phyloP scores from a whole-genome alignment of 1,139 yeast species.

The Entelexis paramagnoliae region DNA sequence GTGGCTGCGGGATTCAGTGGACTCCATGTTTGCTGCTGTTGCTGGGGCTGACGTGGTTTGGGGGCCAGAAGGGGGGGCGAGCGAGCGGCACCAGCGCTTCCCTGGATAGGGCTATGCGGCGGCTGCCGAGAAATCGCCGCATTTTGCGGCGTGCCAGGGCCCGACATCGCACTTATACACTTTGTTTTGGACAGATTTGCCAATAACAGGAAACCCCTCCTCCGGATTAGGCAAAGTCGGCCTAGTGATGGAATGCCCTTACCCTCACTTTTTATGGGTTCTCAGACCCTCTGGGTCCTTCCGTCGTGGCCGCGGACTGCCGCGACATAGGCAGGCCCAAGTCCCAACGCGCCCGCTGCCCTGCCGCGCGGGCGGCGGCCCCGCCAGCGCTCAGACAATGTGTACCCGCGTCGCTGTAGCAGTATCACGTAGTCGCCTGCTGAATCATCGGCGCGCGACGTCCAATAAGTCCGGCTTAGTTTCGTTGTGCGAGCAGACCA shows the following conservation, averaged over 20 bases:
- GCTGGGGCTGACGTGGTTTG: background rate
- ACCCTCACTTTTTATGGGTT: background rate
- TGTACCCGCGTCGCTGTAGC: too few relatives aligned
- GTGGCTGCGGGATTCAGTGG: background rate
- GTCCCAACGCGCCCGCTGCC: too few relatives aligned
- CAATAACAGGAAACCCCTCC: conserved; percentile 9
- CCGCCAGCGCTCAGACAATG: too few relatives aligned
- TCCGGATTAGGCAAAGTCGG: conserved; percentile 8
- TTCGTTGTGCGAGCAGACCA: background rate
- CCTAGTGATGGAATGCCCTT: conserved; percentile 1
- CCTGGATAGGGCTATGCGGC: background rate
- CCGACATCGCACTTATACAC: background rate
- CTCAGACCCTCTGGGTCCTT: too few relatives aligned
- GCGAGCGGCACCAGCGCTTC: background rate
- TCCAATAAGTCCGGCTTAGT: background rate
- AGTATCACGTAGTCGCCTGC: background rate
- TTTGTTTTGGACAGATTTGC: background rate
- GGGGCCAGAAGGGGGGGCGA: background rate
- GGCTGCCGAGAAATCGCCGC: background rate
- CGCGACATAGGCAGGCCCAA: too few relatives aligned
- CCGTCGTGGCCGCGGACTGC: too few relatives aligned
- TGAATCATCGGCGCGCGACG: background rate
- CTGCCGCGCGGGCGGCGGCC: too few relatives aligned
- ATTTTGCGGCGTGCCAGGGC: background rate
- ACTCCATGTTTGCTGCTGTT: background rate